These are phyloP conservation scores for Nowakowskiella sp. DNA, from an alignment of 192 early-diverging fungal genomes.

Conservation along the genomic window DNA sequence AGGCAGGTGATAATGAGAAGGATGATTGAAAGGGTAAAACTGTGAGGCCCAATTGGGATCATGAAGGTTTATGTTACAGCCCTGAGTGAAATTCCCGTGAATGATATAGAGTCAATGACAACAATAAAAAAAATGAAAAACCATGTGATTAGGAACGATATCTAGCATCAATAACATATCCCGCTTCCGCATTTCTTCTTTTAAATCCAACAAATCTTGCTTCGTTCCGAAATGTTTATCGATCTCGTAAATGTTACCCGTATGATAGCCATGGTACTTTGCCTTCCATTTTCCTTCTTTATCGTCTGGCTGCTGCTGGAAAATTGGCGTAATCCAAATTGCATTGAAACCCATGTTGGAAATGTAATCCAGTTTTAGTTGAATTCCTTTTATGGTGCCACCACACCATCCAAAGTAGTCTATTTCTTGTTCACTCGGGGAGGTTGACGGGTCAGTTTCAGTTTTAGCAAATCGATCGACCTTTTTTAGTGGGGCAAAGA, in stretches of 20 bases:
- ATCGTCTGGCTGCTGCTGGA: conserved; percentile 13
- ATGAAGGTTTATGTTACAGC: conserved; percentile 6
- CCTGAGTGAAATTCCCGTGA: too few relatives aligned
- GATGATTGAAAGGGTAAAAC: conserved; percentile 19
- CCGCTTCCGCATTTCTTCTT: conserved; percentile 25
- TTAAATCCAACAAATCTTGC: conserved; percentile 25
- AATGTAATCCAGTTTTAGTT: conserved; percentile 36
- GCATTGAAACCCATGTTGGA: conserved; percentile 42
- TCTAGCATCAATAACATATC: conserved; percentile 39
- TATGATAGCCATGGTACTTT: conserved; percentile 43
- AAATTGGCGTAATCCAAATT: conserved; percentile 32
- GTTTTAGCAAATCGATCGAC: too few relatives aligned
- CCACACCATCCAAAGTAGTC: too few relatives aligned
- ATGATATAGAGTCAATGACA: too few relatives aligned
- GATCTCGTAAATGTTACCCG: conserved; percentile 27
- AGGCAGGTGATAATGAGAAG: conserved; percentile 18
- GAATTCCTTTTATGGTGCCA: too few relatives aligned
- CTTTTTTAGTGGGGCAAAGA: too few relatives aligned
- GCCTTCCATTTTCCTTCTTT: conserved; percentile 3
- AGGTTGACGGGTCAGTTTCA: too few relatives aligned
- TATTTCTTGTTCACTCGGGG: too few relatives aligned
- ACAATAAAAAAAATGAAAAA: too few relatives aligned
- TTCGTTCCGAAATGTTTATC: conserved; percentile 37
- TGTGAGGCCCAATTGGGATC: conserved; percentile 11
- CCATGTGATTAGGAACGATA: conserved; percentile 34